phyloP scores from a whole-genome alignment of 257 asterid genomes.

The Pogostemon cablin region DNA sequence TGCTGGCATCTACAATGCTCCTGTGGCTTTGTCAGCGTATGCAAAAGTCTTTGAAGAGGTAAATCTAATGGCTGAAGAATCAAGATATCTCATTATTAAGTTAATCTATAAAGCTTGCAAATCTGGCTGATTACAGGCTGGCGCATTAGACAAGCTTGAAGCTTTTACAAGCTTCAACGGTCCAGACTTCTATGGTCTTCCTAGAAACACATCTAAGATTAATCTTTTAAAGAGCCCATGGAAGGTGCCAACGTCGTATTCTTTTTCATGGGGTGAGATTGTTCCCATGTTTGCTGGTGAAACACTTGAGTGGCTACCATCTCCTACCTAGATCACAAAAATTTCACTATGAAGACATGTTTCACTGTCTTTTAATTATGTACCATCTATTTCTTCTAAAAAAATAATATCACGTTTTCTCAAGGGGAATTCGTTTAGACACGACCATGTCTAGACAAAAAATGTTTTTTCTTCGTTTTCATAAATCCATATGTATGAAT shows the following conservation, averaged over 20 bases:
- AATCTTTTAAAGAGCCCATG: conserved; percentile 65
- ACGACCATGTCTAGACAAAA: too few relatives aligned
- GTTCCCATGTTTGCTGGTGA: conserved; percentile 92
- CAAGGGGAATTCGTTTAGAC: too few relatives aligned
- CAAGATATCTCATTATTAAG: background rate
- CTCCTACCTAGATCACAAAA: conserved; percentile 31
- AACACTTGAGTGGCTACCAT: conserved; percentile 76
- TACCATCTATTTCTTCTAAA: too few relatives aligned
- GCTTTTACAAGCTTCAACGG: conserved; percentile 95
- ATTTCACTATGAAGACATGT: too few relatives aligned
- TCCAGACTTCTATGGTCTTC: conserved; percentile 89
- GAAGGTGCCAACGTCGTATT: conserved; percentile 72
- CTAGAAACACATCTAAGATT: conserved; percentile 69
- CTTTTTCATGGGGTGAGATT: conserved; percentile 68
- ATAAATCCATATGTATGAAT: too few relatives aligned
- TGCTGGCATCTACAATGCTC: conserved; percentile 91
- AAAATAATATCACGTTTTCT: too few relatives aligned
- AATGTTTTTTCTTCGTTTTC: too few relatives aligned
- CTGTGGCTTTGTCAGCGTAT: conserved; percentile 88
- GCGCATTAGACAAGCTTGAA: conserved; percentile 85
- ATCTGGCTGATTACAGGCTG: conserved; percentile 47
- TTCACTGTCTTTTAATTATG: too few relatives aligned
- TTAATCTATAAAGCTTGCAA: background rate
- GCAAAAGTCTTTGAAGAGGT: conserved; percentile 96
- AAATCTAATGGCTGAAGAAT: conserved; percentile 22